Base-by-base conservation (phyloP, 805 yeast genomes). In the Suhomyces canberraensis region DNA sequence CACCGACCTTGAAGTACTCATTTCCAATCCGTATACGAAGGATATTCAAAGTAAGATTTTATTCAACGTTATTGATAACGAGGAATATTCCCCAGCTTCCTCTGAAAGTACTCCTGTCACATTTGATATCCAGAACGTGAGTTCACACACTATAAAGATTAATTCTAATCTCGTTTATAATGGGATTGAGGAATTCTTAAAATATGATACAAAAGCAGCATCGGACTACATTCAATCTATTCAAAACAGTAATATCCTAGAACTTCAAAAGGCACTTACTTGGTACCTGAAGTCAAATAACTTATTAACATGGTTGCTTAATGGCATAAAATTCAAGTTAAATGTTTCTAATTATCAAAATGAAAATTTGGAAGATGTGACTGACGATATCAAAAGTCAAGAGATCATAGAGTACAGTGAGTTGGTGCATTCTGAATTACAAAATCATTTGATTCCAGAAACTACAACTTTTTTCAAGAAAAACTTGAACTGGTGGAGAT, bases 401-500 rank as follows among this genome's bases (percentile, higher is more conserved):
- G 56, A 60, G 8, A 42, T 68, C 25, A 46, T 48, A 6, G 40
- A 46, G 13, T 68, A 63, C 41, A 52, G 64, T 31, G 48, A 48
- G 13, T 38, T 42, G 14, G 58, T 59, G 40, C 72, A 68, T 42
- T 35, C 51, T 4, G 74, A 68, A 38, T 50, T 68, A 18, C 73
- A 66, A 40, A 36, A 50, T 20, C 44, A 45, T 3, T 57, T 68
- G 29, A 51, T 57, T 11, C 72, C 73, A 1, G 39, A 50, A 4
- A 58, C 69, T 1, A 44, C 41, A 13, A 42, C 37, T 1, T 64
- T 58, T 33, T 65, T 68, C 53, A 40, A 36, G 16, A 49, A 46
- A 14, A 55, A 50, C 13, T 54, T 68, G 33, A 45, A 47, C 13
- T 68, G 73, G 73, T 68, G 71, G 69, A 66, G 52, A 43, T 46